Base-by-base conservation (phyloP, 2,329 filamentous ascomycete species). In the Cryphonectria radicalis region DNA sequence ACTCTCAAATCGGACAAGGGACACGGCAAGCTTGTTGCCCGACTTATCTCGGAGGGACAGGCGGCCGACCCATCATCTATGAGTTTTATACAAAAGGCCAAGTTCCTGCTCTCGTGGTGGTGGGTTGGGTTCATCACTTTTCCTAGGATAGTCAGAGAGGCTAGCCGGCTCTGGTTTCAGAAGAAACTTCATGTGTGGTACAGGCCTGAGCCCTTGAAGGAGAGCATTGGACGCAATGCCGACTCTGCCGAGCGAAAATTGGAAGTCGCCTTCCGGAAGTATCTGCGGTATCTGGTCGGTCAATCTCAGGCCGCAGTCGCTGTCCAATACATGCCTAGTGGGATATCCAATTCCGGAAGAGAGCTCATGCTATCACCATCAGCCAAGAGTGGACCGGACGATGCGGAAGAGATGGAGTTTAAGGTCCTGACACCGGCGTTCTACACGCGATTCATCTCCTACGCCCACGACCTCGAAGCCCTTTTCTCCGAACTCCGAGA, bases 41-140 rank as follows among this genome's bases (percentile, higher is more conserved):
- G 87, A 14, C 81, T 93, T 22, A 86, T 86, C 73, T 90, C 89
- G 0, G 82, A 84, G 1, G 84, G 82, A 0, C 71, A 79, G 14
- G 82, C 87, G 1, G 73, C 89, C 7, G 84, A 92, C 64, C 86
- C 89, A 0, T 76, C 75, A 0, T 75, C 76, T 0, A 81, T 91
- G 78, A 81, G 78, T 0, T n/a, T 78, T 0, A 69, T 79, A 53
- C 80, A 84, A 7, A 88, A 83, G 70, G 28, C 81, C 0, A 74
- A 60, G 4, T 90, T 92, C 72, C 74, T 91, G 4, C 70, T 78
- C 2, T 76, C 78, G 1, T 93, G 91, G 90, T 90, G 87, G 83
- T 92, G 90, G 90, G 87, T 92, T 13, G 90, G 89, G 1, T 84
- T 93, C 40, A 81, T 87, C 35, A 92, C 90, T 0, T 89, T 91